These are phyloP conservation scores for Aspergillus avenaceus DNA, from an alignment of 495 filamentous ascomycete species.

Conservation along the genomic window DNA sequence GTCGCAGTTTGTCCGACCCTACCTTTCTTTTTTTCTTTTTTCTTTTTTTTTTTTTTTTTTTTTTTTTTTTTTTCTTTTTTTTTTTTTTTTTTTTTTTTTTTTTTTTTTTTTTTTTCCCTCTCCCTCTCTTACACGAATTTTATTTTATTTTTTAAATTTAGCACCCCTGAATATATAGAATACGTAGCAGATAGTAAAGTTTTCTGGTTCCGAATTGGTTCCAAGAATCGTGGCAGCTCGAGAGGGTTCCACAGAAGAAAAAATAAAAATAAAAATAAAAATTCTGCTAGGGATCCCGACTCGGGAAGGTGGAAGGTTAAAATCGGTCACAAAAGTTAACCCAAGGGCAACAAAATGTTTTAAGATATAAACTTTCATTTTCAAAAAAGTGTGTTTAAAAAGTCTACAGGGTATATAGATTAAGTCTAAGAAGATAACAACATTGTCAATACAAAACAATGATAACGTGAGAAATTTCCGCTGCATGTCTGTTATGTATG, in stretches of 20 bases:
- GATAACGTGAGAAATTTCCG: background rate
- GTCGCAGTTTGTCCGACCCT: no score
- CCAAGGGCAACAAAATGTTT: no score
- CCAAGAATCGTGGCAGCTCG: background rate
- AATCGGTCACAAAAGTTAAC: background rate
- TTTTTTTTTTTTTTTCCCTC: background rate
- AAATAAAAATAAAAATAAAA: background rate
- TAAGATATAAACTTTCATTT: no score
- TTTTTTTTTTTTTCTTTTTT: background rate
- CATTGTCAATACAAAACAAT: no score
- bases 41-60: no score
- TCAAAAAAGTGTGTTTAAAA: background rate
- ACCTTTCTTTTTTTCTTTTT: no score
- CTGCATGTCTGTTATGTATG: background rate
- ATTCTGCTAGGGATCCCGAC: background rate
- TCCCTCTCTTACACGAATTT: background rate
- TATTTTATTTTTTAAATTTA: background rate
- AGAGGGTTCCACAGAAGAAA: background rate
- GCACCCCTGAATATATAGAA: background rate
- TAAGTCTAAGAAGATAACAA: background rate
- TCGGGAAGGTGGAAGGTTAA: background rate
- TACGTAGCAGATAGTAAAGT: conserved; percentile 1
- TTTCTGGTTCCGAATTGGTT: conserved; percentile 1
- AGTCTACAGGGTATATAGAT: background rate
- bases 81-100: background rate